Conservation (phyloP, 148 eudicot genomes). For the Rhododendron simsii region DNA sequence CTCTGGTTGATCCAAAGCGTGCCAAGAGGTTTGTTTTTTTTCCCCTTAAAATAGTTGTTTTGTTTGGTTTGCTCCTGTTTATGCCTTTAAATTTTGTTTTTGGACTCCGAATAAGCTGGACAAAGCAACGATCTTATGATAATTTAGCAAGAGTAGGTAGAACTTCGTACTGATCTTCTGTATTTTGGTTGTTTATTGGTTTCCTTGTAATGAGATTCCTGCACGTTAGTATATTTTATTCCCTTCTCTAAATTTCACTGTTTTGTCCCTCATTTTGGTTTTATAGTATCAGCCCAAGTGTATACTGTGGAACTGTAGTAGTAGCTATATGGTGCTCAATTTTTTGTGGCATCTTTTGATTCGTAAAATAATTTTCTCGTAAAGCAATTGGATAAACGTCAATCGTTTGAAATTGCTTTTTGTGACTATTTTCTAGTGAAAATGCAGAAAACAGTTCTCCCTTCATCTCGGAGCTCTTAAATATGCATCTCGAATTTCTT, state of each 20-base stretch:
- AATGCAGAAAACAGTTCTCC: neutral
- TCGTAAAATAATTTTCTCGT: neutral
- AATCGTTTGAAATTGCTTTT: neutral
- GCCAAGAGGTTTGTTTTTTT: conserved; percentile 69
- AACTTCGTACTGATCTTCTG: neutral
- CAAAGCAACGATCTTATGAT: neutral
- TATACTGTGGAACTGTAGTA: neutral
- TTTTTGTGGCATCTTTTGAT: neutral
- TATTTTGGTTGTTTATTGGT: neutral
- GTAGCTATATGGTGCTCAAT: neutral
- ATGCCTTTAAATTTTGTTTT: neutral
- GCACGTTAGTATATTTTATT: neutral
- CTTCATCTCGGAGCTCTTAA: neutral
- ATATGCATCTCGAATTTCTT: neutral
- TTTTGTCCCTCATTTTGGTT: neutral
- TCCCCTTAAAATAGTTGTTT: neutral
- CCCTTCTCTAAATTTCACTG: neutral
- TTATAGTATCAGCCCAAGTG: neutral
- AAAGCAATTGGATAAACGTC: no score
- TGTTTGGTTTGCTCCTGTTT: neutral
- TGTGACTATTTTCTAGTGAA: neutral
- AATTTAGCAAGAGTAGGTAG: neutral
- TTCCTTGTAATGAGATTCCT: neutral
- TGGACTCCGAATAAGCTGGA: neutral
- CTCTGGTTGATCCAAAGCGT: conserved; percentile 90